Conservation (phyloP, 2,329 filamentous ascomycete genomes). For the Pyrenochaeta sp. region DNA sequence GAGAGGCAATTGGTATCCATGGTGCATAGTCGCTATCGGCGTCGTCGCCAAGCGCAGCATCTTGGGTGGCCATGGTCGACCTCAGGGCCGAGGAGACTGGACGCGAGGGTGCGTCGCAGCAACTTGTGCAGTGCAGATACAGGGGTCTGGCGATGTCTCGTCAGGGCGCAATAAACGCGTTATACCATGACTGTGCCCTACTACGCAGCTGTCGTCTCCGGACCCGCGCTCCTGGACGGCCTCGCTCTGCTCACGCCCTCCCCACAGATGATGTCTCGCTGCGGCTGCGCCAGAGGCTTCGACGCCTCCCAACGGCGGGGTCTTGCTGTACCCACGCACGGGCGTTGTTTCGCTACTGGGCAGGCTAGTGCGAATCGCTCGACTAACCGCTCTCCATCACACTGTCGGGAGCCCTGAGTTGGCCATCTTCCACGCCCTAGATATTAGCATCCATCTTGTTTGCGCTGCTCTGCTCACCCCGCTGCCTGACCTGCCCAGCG, state of each 20-base stretch:
- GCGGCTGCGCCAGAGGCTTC: conserved; percentile 3
- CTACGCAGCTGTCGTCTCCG: not conserved
- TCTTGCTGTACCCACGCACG: conserved; percentile 15
- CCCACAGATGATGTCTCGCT: not conserved
- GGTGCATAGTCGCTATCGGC: conserved; percentile 39
- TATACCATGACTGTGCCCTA: not conserved
- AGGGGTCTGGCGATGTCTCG: conserved; percentile 14
- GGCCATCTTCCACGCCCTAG: conserved; percentile 24
- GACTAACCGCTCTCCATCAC: conserved; percentile 25
- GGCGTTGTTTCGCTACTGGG: conserved; percentile 20
- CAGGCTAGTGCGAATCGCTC: conserved; percentile 27
- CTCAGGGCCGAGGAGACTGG: conserved; percentile 2
- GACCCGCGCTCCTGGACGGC: no score
- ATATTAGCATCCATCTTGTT: conserved; percentile 25
- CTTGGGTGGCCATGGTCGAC: conserved; percentile 18
- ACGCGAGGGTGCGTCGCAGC: conserved; percentile 9
- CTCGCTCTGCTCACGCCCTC: not conserved
- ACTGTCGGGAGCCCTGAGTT: conserved; percentile 33
- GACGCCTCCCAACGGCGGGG: conserved; percentile 10
- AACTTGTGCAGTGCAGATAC: conserved; percentile 7
- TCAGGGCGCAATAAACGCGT: conserved; percentile 4
- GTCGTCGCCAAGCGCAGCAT: conserved; percentile 7
- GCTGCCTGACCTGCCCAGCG: conserved; percentile 15
- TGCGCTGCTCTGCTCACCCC: conserved; percentile 13
- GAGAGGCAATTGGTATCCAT: conserved; percentile 59